Base-by-base conservation (phyloP, 73 alveolate genomes). In the Urostyla sp. region DNA sequence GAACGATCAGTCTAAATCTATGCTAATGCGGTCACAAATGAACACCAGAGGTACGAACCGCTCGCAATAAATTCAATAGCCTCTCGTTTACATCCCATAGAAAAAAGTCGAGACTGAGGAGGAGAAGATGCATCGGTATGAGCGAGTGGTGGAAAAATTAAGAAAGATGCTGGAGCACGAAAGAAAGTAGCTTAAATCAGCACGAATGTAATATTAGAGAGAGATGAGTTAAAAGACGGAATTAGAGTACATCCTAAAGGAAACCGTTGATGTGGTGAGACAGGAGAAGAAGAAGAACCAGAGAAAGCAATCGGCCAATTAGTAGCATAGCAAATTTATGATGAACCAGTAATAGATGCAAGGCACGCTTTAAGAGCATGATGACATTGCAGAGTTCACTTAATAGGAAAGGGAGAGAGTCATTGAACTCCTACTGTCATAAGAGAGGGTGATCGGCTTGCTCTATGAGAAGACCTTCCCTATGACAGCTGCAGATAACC, bases 391-490 rank as follows among this genome's bases (percentile, higher is more conserved):
- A n/a, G 91, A 83, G 18, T 83, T 83, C 46, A 57, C 96, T 23
- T 66, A 89, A 67, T 84, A 87, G 44, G 96, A 89, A 32, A 58
- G 91, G 50, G 96, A 89, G 77, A 74, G 91, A 85, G 93, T 89
- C 20, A 84, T 89, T 38, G 96, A 89, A 43, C 74, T 89, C 21
- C 80, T 89, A 27, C 80, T 89, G 59, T 40, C 84, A 13, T 86
- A 89, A 66, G 96, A 89, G 54, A 84, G 91, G 55, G 95, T 88
- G 28, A 72, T 88, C 8, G 60, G 83, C 23, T 60, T 88, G 40
- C 80, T 88, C 23, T 88, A 87, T 74, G 95, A 87, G 45, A 87
- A 87, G 77, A 83, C 95, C 1, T 88, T 88, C 90, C 95, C 92
- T 20, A 85, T 69, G 83, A 69, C 83, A n/a, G 34, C 66, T n/a